These are phyloP conservation scores for Suillus fuscotomentosus DNA, from an alignment of 768 basidiomycete species.

Conservation along the genomic window DNA sequence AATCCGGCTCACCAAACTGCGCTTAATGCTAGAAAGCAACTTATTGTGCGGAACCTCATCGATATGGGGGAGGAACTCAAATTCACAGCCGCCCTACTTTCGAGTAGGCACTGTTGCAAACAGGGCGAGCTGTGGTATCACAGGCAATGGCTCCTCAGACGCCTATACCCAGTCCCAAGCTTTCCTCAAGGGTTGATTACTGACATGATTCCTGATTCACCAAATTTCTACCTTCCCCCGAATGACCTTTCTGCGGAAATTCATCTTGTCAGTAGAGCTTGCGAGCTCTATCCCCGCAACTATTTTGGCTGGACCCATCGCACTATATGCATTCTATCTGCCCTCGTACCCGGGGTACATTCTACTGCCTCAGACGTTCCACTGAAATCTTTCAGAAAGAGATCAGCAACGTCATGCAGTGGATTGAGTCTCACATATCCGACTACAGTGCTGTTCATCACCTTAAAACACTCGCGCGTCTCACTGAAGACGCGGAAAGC, in stretches of 20 bases:
- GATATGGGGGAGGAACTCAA: constrained; percentile 46
- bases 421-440: constrained; percentile 65
- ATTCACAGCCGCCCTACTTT: constrained; percentile 46
- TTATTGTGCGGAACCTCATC: constrained; percentile 40
- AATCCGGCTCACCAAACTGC: constrained; percentile 74
- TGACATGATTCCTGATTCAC: not conserved
- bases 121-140: constrained; percentile 71
- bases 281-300: constrained; percentile 66
- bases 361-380: constrained; percentile 19
- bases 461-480: constrained; percentile 38
- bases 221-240: constrained; percentile 29
- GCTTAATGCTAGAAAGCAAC: constrained; percentile 56
- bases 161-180: constrained; percentile 24
- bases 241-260: constrained; percentile 47
- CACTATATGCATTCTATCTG: constrained; percentile 40
- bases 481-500: not conserved
- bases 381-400: constrained; percentile 40
- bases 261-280: constrained; percentile 43
- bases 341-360: constrained; percentile 22
- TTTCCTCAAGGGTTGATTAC: not conserved
- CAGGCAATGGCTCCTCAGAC: constrained; percentile 59
- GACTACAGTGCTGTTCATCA: constrained; percentile 68
- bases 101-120: constrained; percentile 56
- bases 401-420: constrained; percentile 35
- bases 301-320: constrained; percentile 75